These are phyloP conservation scores for Aureobasidium subglaciale DNA, from an alignment of 2,329 filamentous ascomycete species.

Conservation along the genomic window DNA sequence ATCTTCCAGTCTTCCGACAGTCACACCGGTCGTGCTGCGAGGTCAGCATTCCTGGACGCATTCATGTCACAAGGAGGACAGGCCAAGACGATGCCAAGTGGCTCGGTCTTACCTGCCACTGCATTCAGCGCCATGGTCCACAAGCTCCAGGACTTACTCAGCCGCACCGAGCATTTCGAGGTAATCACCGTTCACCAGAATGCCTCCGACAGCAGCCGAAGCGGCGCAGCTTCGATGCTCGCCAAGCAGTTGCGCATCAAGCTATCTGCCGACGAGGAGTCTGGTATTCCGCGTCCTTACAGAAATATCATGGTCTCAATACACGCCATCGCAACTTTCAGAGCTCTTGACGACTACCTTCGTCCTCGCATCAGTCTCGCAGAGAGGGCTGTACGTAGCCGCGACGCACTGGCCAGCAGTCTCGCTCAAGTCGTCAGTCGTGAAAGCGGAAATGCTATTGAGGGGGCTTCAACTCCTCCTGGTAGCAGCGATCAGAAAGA, in stretches of 20 bases:
- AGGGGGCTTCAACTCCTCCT: conserved; percentile 18
- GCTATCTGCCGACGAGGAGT: conserved; percentile 80
- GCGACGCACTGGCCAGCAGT: conserved; percentile 58
- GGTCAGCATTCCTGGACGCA: conserved; percentile 77
- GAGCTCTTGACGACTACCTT: conserved; percentile 90
- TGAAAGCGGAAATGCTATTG: conserved; percentile 52
- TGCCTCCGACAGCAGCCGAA: conserved; percentile 80
- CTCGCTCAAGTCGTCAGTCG: conserved; percentile 49
- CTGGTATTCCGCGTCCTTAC: conserved; percentile 80
- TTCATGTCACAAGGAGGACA: conserved; percentile 74
- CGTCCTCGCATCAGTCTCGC: conserved; percentile 78
- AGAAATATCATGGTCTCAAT: conserved; percentile 97
- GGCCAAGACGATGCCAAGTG: conserved; percentile 56
- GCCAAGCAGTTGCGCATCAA: conserved; percentile 90
- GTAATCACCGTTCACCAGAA: conserved; percentile 94
- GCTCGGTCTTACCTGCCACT: conserved; percentile 63
- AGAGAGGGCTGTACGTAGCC: conserved; percentile 58
- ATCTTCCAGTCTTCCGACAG: conserved; percentile 70
- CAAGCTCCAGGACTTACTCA: conserved; percentile 92
- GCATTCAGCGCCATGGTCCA: conserved; percentile 86
- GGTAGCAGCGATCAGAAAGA: not conserved
- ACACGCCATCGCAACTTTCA: conserved; percentile 96
- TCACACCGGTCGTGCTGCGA: conserved; percentile 50
- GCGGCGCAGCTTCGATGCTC: conserved; percentile 89
- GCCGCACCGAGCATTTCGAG: conserved; percentile 95